Evolutionary conservation across 805 yeast genomes (phyloP).

Genomic region (Lachancea sp.): DNA sequence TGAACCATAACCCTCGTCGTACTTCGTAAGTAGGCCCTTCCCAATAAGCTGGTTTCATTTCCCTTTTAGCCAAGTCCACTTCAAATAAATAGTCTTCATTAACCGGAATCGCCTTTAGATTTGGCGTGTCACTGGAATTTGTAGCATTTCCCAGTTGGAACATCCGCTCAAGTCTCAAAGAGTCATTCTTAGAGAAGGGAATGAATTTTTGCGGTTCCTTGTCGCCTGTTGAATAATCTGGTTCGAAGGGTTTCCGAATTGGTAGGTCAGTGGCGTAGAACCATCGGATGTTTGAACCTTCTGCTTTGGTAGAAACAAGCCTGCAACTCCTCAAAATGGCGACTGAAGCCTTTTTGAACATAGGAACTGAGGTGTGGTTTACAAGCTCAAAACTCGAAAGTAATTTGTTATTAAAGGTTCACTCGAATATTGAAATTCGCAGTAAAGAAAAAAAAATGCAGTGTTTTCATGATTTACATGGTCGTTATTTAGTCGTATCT

Average conservation of each 20-base stretch:
- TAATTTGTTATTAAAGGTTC: no score
- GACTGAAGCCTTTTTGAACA: background rate
- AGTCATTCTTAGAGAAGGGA: constrained; percentile 62
- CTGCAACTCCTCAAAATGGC: background rate
- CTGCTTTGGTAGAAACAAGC: background rate
- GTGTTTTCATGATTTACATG: background rate
- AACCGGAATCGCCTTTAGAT: constrained; percentile 43
- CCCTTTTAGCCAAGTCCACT: constrained; percentile 53
- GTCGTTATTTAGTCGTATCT: constrained; percentile 6
- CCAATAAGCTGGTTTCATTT: constrained; percentile 74
- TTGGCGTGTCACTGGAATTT: constrained; percentile 1
- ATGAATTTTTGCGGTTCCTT: constrained; percentile 46
- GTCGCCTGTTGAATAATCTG: constrained; percentile 35
- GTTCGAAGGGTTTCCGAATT: constrained; percentile 55
- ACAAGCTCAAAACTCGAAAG: no score
- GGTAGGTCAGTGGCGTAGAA: constrained; percentile 82
- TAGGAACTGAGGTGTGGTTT: background rate
- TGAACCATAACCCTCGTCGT: constrained; percentile 82
- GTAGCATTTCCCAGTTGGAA: constrained; percentile 28
- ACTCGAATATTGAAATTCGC: background rate
- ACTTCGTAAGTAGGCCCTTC: constrained; percentile 80
- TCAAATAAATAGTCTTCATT: constrained; percentile 75
- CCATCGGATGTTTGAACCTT: constrained; percentile 43
- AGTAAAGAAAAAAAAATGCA: background rate
- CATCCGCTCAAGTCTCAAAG: constrained; percentile 50